Evolutionary conservation across 768 basidiomycete species (phyloP).

Genomic region (Xerocomus brunneocitrinus): DNA sequence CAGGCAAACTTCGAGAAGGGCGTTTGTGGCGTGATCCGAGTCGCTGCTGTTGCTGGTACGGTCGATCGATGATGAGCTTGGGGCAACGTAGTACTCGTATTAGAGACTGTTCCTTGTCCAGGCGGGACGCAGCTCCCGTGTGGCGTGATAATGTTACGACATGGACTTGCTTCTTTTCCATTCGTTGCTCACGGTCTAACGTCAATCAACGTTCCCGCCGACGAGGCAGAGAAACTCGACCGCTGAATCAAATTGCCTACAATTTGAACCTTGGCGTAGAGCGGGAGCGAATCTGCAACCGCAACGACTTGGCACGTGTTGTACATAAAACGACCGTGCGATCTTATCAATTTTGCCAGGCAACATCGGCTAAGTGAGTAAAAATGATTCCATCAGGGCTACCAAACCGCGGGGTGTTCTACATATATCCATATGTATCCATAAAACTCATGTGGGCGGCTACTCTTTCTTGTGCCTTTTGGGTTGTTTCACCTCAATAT

Average conservation of each 20-base stretch:
- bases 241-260: not conserved
- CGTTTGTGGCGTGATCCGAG: conserved; percentile 9
- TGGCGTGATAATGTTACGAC: conserved; percentile 16
- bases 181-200: conserved; percentile 17
- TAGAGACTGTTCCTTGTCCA: not conserved
- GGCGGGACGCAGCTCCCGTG: not conserved
- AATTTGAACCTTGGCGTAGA: too few relatives aligned
- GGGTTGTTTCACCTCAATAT: conserved; percentile 33
- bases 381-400: conserved; percentile 20
- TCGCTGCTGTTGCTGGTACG: not conserved
- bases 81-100: not conserved
- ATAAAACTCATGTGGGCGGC: conserved; percentile 15
- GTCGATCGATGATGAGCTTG: conserved; percentile 7
- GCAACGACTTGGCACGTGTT: not conserved
- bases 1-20: not conserved
- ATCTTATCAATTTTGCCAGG: conserved; percentile 16
- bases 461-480: conserved; percentile 1
- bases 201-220: conserved; percentile 8
- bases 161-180: conserved; percentile 14
- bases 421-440: conserved; percentile 4
- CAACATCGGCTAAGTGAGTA: conserved; percentile 20
- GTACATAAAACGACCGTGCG: not conserved
- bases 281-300: not conserved
- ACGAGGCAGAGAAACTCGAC: not conserved
- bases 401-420: conserved; percentile 5